Evolutionary conservation across 768 basidiomycete genomes (phyloP), one percentile per base, ranked within the genome.

Genomic region (Amanita molliuscula): DNA sequence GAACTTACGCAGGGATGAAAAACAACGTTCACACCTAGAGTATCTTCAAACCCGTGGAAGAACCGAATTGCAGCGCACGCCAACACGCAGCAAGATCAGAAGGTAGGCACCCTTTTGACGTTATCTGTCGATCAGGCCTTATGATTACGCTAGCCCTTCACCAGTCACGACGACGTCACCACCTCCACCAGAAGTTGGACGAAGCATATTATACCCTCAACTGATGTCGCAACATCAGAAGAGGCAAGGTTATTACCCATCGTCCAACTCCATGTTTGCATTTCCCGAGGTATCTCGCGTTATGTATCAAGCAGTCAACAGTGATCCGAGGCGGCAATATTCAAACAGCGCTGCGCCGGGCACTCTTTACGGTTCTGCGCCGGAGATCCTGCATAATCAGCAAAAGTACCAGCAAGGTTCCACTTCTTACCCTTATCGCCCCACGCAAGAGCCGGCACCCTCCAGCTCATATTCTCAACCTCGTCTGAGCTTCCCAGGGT

Each of bases 191-290:
- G 69, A 72, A 4, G 69, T 73, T 31, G 65, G 71, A 15, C 65
- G 68, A 13, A 59, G 67, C 16, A 65, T 82, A 48, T 72, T 72
- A 29, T 86, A 85, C 57, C 85, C 86, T 1, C 70, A 77, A 13
- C 75, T 89, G 29, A 90, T 90, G 88, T 80, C 82, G 1, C 76
- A 77, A 50, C 88, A 90, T 52, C 88, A 90, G 62, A 74, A 79
- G 50, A 73, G 67, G 45, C 88, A 90, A 58, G 88, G 88, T 34
- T 90, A 90, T 58, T 75, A 74, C 21, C 87, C 87, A 1, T 88
- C 84, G 4, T 62, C 82, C n/a, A 76, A 77, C 48, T 87, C 84
- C 20, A 88, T 87, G 83, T 88, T 87, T 56, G 56, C 62, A 53
- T 60, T 59, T 63, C 66, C 59, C 55, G 51, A 59, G 51, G 55